Conservation (phyloP, 192 early-diverging fungal species). For the Neocallimastix lanati region DNA sequence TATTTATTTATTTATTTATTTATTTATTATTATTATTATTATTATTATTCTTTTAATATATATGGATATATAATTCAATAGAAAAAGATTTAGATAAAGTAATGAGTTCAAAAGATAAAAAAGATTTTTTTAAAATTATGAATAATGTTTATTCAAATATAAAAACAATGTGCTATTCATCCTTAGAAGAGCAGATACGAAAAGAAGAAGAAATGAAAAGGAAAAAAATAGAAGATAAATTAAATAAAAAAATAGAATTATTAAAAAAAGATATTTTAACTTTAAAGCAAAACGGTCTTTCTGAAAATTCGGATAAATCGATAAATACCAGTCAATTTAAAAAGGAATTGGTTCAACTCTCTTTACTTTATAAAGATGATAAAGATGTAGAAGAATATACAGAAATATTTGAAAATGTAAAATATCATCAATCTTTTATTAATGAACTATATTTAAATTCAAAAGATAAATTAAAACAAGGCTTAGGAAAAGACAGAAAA, state of each 20-base stretch:
- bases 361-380: neutral
- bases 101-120: neutral
- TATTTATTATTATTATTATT: too few relatives aligned
- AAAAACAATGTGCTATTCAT: neutral
- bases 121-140: neutral
- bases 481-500: neutral
- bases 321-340: neutral
- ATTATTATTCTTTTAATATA: too few relatives aligned
- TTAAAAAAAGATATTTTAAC: neutral
- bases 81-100: neutral
- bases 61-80: neutral
- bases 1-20: too few relatives aligned
- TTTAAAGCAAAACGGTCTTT: neutral
- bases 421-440: neutral
- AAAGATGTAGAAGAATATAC: neutral
- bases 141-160: neutral
- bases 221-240: neutral
- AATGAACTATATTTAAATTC: neutral
- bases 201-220: neutral
- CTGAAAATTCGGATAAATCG: neutral
- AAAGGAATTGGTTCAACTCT: neutral
- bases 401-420: neutral
- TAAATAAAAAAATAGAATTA: neutral
- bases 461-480: neutral
- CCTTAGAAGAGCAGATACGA: neutral